A percentile compares a stretch with the other conserved stretches of the same genome.
phyloP scores from a whole-genome alignment of 805 yeast genomes.

The Pichia pseudocactophila region DNA sequence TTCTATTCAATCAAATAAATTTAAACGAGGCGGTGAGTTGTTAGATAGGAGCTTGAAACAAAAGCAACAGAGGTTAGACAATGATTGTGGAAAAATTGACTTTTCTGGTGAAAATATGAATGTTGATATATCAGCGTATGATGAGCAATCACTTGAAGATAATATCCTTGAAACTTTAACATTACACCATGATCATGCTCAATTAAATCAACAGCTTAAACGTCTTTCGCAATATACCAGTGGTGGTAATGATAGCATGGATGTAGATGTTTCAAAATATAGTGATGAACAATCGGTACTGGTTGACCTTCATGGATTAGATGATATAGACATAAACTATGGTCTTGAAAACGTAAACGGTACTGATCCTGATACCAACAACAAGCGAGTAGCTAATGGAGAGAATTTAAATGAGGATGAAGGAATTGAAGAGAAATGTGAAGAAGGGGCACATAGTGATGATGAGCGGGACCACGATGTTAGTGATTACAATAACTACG shows the following conservation, averaged over 20 bases:
- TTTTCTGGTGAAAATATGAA: too few species aligned
- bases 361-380: neutral
- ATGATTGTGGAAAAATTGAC: neutral
- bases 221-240: conserved; percentile 14
- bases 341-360: conserved; percentile 12
- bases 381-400: neutral
- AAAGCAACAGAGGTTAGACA: too few species aligned
- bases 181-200: conserved; percentile 23
- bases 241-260: neutral
- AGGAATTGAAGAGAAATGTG: too few species aligned
- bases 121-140: neutral
- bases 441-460: too few species aligned
- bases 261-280: conserved; percentile 6
- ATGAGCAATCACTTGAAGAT: conserved; percentile 2
- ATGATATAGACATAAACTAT: neutral
- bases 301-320: neutral
- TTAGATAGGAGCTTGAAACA: too few species aligned
- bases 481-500: neutral
- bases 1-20: too few species aligned
- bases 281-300: neutral
- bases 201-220: conserved; percentile 24
- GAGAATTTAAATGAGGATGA: neutral
- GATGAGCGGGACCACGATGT: too few species aligned
- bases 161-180: conserved; percentile 3
- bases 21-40: too few species aligned